Evolutionary conservation across 495 filamentous ascomycete genomes (phyloP).

Genomic region (Podospora conica): DNA sequence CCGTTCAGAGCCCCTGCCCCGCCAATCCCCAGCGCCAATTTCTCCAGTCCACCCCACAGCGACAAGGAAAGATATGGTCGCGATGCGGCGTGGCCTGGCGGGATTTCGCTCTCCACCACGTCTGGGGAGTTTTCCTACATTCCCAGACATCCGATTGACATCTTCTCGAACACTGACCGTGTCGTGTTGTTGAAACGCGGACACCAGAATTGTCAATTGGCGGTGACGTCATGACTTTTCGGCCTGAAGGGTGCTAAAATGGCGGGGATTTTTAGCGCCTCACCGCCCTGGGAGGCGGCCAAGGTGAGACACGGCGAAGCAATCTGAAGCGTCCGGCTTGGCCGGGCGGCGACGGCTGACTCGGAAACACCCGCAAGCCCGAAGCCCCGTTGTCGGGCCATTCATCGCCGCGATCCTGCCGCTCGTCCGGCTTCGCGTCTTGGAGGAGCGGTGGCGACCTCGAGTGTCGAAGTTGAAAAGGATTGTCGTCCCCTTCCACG

Average conservation of each 20-base stretch:
- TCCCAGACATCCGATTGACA: neutral
- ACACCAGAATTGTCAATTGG: neutral
- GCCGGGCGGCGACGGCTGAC: neutral
- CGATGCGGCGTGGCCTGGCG: neutral
- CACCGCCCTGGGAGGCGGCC: no score
- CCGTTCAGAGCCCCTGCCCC: neutral
- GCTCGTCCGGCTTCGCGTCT: neutral
- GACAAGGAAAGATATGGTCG: neutral
- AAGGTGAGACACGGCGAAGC: neutral
- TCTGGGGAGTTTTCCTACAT: neutral
- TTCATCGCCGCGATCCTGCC: neutral
- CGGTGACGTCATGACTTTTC: neutral
- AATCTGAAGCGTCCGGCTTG: neutral
- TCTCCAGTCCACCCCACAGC: neutral
- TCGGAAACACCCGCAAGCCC: neutral
- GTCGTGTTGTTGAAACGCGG: neutral
- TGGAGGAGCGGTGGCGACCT: neutral
- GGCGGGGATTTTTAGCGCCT: neutral
- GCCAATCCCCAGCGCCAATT: neutral
- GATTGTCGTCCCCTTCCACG: neutral
- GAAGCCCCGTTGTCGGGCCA: neutral
- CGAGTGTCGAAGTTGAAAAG: no score
- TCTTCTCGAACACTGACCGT: neutral
- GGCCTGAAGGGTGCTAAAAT: neutral
- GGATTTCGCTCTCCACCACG: neutral